phyloP scores from a whole-genome alignment of 352 stramenopile genomes.

The Globisporangium canariense region DNA sequence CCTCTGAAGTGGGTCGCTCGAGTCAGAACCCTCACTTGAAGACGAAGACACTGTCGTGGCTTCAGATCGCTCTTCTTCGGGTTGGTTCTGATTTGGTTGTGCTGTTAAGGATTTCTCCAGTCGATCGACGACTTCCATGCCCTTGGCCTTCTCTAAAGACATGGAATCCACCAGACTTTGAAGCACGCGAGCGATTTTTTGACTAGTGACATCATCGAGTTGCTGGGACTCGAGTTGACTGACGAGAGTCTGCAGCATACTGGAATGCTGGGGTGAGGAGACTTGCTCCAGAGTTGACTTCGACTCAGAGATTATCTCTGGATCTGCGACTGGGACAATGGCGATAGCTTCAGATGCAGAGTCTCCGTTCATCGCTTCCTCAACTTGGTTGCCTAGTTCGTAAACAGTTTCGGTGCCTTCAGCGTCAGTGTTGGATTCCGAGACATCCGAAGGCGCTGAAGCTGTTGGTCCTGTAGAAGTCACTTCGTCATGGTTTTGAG shows the following conservation, averaged over 20 bases:
- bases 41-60: not conserved
- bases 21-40: not conserved
- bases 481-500: not conserved
- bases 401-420: not conserved
- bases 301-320: no score
- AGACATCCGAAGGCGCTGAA: not conserved
- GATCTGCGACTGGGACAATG: not conserved
- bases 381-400: not conserved
- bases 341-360: not conserved
- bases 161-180: constrained; percentile 24
- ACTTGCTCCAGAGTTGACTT: not conserved
- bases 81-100: not conserved
- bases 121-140: constrained; percentile 21
- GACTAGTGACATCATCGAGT: constrained; percentile 18
- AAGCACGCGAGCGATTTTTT: constrained; percentile 28
- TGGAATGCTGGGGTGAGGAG: not conserved
- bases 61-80: not conserved
- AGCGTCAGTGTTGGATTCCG: not conserved
- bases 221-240: constrained; percentile 16
- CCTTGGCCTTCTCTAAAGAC: constrained; percentile 14
- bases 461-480: not conserved
- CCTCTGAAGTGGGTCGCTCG: not conserved
- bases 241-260: constrained; percentile 24
- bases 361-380: not conserved
- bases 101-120: constrained; percentile 24